Evolutionary conservation across 1,139 yeast genomes (phyloP).

Genomic region (Hyphopichia khmerensis): DNA sequence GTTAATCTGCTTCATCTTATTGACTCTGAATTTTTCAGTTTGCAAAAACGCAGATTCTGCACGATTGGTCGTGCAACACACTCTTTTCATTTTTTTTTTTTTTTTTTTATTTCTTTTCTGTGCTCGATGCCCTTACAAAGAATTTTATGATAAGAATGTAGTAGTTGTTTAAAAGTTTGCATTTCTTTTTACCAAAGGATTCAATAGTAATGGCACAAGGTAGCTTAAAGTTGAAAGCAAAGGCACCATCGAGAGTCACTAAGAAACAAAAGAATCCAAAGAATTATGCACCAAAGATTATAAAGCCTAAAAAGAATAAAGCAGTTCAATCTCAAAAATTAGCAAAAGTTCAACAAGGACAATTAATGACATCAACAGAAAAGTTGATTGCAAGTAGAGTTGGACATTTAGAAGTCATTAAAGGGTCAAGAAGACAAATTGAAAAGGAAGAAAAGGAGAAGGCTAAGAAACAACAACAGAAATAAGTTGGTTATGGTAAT

Average conservation of each 20-base stretch:
- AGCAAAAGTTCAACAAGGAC: conserved; percentile 64
- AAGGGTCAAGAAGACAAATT: conserved; percentile 85
- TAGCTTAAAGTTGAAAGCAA: conserved; percentile 45
- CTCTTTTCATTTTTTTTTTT: not conserved
- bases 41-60: not conserved
- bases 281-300: conserved; percentile 66
- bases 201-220: conserved; percentile 59
- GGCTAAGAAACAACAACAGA: conserved; percentile 7
- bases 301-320: conserved; percentile 65
- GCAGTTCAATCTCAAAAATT: conserved; percentile 48
- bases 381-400: conserved; percentile 83
- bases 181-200: not conserved
- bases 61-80: not conserved
- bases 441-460: conserved; percentile 53
- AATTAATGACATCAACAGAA: conserved; percentile 74
- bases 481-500: no score
- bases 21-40: not conserved
- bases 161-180: not conserved
- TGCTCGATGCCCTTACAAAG: not conserved
- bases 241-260: conserved; percentile 48
- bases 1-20: not conserved
- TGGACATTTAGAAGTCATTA: conserved; percentile 90
- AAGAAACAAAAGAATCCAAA: conserved; percentile 60
- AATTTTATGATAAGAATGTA: not conserved
- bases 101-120: not conserved